phyloP scores from a whole-genome alignment of 176 grass and related monocot genomes.

The Thinopyrum elongatum region DNA sequence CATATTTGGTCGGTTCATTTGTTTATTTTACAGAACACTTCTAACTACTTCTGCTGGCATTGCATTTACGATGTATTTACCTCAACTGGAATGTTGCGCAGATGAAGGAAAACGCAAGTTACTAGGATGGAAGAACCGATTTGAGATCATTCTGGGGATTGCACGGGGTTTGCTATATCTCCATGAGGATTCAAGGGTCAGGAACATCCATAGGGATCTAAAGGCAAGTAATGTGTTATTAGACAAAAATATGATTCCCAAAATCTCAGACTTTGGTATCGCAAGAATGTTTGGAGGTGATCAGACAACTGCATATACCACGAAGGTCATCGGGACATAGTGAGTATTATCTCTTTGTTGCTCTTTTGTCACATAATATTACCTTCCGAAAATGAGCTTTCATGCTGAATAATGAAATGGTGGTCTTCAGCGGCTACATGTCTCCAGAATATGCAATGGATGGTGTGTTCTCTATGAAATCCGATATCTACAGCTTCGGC shows the following conservation, averaged over 20 bases:
- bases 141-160: slow-evolving; percentile 35
- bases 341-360: slow-evolving; percentile 24
- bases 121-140: slow-evolving; percentile 32
- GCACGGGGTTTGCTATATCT: slow-evolving; percentile 47
- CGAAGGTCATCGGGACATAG: slow-evolving; percentile 47
- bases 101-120: slow-evolving; percentile 25
- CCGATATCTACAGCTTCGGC: slow-evolving; percentile 41
- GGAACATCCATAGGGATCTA: slow-evolving; percentile 43
- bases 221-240: slow-evolving; percentile 47
- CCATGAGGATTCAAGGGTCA: slow-evolving; percentile 48
- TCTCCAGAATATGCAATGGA: slow-evolving; percentile 48
- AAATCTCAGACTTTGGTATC: slow-evolving; percentile 47
- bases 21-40: background rate
- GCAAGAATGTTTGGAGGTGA: slow-evolving; percentile 51
- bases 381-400: background rate
- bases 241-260: slow-evolving; percentile 42
- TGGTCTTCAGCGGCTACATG: slow-evolving; percentile 41
- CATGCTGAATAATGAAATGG: background rate
- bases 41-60: background rate
- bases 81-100: background rate
- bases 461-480: slow-evolving; percentile 46
- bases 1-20: slow-evolving; percentile 45
- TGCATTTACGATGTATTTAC: background rate
- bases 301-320: slow-evolving; percentile 40
- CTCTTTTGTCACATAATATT: background rate